These are phyloP conservation scores for Collybia sordida DNA, from an alignment of 768 basidiomycete genomes.

Conservation along the genomic window DNA sequence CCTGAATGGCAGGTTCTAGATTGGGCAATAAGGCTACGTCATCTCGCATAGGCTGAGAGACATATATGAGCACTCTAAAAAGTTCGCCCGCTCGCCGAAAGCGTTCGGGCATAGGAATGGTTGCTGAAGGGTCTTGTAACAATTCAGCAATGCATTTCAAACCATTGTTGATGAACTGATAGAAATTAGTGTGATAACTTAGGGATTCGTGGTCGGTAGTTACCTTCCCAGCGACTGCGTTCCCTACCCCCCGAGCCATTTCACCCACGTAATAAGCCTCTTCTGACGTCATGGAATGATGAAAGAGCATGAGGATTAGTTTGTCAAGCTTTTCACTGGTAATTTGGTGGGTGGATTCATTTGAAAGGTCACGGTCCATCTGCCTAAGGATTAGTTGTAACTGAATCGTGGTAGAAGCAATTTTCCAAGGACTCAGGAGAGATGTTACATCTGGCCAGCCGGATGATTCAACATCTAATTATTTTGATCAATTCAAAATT, in stretches of 20 bases:
- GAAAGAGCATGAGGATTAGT: conserved; percentile 66
- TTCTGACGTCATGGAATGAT: conserved; percentile 71
- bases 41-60: conserved; percentile 64
- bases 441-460: conserved; percentile 64
- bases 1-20: conserved; percentile 57
- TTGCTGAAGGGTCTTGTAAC: conserved; percentile 34
- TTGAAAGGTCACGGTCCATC: conserved; percentile 64
- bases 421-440: conserved; percentile 79
- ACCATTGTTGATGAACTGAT: conserved; percentile 75
- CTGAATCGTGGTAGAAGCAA: conserved; percentile 78
- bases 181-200: not conserved
- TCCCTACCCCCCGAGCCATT: conserved; percentile 71
- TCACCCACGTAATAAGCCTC: conserved; percentile 85
- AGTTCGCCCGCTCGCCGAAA: conserved; percentile 64
- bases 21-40: conserved; percentile 38
- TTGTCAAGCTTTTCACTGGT: conserved; percentile 67
- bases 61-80: conserved; percentile 65
- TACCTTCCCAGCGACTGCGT: conserved; percentile 68
- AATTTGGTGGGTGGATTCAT: conserved; percentile 50
- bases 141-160: conserved; percentile 63
- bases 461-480: conserved; percentile 46
- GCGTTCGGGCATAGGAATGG: conserved; percentile 31
- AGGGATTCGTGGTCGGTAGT: not conserved
- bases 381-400: conserved; percentile 76
- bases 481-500: not conserved